Evolutionary conservation across 2,329 filamentous ascomycete genomes (phyloP), one percentile per base, ranked within the genome.

Genomic region (Camillea tinctor): DNA sequence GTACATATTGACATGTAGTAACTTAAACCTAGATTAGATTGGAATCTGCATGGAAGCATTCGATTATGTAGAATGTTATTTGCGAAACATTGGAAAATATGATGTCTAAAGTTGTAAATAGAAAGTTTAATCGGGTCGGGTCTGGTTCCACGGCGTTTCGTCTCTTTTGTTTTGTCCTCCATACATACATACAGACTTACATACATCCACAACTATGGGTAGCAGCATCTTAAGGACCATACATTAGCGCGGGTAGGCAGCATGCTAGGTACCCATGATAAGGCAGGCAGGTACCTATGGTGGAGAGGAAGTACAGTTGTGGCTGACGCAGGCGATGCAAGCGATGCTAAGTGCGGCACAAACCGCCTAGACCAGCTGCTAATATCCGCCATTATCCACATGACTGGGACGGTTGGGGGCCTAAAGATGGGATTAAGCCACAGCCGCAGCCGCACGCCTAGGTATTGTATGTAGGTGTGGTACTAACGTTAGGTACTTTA

Each of bases 341-440:
- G 36, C 36, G 11, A 44, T 44, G 36, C 36, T 44, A 44, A 44
- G 26, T 44, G 36, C 36, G 36, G 36, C 36, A 44, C 36, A 44
- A 30, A 44, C 36, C 36, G 11, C 36, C 36, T 44, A 44, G 36
- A 44, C 17, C 6, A 44, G 13, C 36, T 44, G 36, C 36, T 44
- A 44, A n/a, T n/a, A 44, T 44, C 36, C 44, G 55, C 20, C 23
- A 6, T 19, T 20, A 44, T 4, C 15, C 48, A 20, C 55, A 11
- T 44, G 49, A 26, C 26, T 22, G 22, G 21, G 44, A 20, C 26
- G 26, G 40, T 20, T 44, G 15, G 24, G 36, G 24, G 50, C 8
- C 24, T 55, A 40, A 36, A 36, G 24, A 53, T 23, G 54, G 40
- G 21, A 55, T 61, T 62, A 52, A 60, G 62, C 60, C 61, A 61